Percentiles rank a stretch among this genome's conserved stretches.
phyloP scores from a whole-genome alignment of 495 filamentous ascomycete genomes.

The Chaetomium fimeti region DNA sequence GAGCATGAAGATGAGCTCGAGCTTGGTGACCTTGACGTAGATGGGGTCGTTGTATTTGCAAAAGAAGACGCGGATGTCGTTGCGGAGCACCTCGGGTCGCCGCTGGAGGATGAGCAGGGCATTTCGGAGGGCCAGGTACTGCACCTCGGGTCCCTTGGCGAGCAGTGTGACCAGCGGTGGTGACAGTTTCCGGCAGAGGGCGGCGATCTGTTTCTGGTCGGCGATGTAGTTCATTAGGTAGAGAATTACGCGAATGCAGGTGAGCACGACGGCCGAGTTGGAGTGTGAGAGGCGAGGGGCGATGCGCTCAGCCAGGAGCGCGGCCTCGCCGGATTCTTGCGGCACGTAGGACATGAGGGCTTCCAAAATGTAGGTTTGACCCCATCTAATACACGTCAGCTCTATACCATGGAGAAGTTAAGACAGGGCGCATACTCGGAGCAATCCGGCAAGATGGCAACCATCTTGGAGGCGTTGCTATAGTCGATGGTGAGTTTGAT shows the following conservation, averaged over 20 bases:
- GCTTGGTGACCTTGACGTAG: slow-evolving; percentile 98
- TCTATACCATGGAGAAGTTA: neutral
- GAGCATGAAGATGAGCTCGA: slow-evolving; percentile 99
- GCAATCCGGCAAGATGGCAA: slow-evolving; percentile 92
- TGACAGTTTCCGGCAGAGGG: slow-evolving; percentile 88
- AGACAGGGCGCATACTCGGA: slow-evolving; percentile 73
- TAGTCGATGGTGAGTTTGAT: slow-evolving; percentile 99
- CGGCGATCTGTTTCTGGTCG: slow-evolving; percentile 85
- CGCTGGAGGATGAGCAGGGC: slow-evolving; percentile 91
- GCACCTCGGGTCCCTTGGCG: slow-evolving; percentile 94
- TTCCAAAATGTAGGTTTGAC: slow-evolving; percentile 97
- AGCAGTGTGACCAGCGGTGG: slow-evolving; percentile 93
- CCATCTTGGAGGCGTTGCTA: slow-evolving; percentile 93
- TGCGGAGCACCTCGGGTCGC: slow-evolving; percentile 87
- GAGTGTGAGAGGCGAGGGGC: slow-evolving; percentile 91
- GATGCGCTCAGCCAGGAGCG: slow-evolving; percentile 88
- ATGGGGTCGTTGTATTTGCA: slow-evolving; percentile 99
- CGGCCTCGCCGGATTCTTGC: slow-evolving; percentile 82
- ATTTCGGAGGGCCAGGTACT: slow-evolving; percentile 93
- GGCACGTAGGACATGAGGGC: slow-evolving; percentile 98
- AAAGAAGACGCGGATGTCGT: slow-evolving; percentile 98
- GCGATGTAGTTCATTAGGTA: slow-evolving; percentile 99
- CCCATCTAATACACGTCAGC: slow-evolving; percentile 67
- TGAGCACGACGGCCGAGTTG: slow-evolving; percentile 94
- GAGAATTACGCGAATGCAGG: slow-evolving; percentile 90